A percentile compares a stretch with the other conserved stretches of the same genome.
Evolutionary conservation across 2,329 filamentous ascomycete species (phyloP).

Genomic region (Fusarium nisikadoi): DNA sequence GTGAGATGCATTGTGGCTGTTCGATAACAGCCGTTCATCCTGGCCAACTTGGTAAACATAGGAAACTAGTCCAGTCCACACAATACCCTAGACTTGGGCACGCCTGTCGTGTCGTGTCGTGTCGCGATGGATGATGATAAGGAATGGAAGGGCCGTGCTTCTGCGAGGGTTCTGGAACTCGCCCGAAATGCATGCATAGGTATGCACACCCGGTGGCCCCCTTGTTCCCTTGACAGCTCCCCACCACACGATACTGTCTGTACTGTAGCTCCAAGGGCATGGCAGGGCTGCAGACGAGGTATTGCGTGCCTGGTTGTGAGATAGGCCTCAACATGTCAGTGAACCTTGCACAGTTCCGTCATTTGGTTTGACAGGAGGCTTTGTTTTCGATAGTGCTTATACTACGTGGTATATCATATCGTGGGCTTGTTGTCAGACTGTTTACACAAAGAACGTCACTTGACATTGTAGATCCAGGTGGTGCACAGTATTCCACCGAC

Average conservation of each 20-base stretch:
- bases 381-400: neutral
- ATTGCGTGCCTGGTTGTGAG: constrained; percentile 16
- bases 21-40: constrained; percentile 30
- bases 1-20: constrained; percentile 19
- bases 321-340: neutral
- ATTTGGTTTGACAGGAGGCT: neutral
- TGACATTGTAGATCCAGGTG: neutral
- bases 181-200: constrained; percentile 3
- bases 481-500: neutral
- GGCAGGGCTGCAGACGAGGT: constrained; percentile 7
- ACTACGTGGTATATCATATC: neutral
- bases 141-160: constrained; percentile 17
- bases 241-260: constrained; percentile 21
- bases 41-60: constrained; percentile 17
- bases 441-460: neutral
- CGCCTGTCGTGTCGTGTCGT: neutral
- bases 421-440: neutral
- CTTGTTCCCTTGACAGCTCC: constrained; percentile 18
- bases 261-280: constrained; percentile 4
- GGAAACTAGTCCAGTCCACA: constrained; percentile 19
- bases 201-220: neutral
- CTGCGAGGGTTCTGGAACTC: constrained; percentile 43
- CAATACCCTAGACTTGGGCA: neutral
- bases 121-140: neutral
- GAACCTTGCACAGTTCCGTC: neutral